Evolutionary conservation across 441 rosid species (phyloP), one percentile per base, ranked within the genome.

Genomic region (Corymbia calophylla): DNA sequence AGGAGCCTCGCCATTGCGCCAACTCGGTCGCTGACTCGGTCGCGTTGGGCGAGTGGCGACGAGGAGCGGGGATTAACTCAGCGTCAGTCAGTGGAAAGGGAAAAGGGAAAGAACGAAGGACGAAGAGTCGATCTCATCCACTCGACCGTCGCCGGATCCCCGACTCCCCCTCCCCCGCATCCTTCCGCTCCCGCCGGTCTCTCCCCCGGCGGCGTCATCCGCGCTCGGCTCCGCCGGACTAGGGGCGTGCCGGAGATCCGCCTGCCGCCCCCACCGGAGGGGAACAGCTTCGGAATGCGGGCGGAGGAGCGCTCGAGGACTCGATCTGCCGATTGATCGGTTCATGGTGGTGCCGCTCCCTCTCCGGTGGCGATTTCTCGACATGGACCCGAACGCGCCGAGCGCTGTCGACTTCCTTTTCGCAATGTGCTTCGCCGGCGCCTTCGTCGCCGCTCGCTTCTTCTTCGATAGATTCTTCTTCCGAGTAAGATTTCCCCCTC

Each of bases 391-490:
- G 87, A 54, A 53, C 87, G 58, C 87, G n/a, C 17, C 55, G 11
- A 66, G 60, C 18, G 49, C 82, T 19, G 60, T 87, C 29, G 89
- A 96, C 93, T 94, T 95, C 87, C 87, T 94, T 90, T 44, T 91
- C 88, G 95, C 97, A 44, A 53, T 96, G 56, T 92, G 87, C 92
- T 97, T 97, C 94, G 96, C 98, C 68, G 87, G 94, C 56, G 91
- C 93, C 84, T 95, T 96, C 93, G 92, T 95, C 88, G 92, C 90
- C 62, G 93, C 93, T 81, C 93, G 99, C 87, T 95, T 94, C 92
- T 73, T 95, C 86, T 94, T 97, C 68, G 99, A 98, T 92, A 94
- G 92, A 93, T 96, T 92, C 95, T 87, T 97, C 92, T 98, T 95
- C 93, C 97, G 94, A 58, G 99, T 98, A 95, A 91, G 97, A 87